Evolutionary conservation across 495 filamentous ascomycete genomes (phyloP).

Genomic region (Hypoxylon subgilvum): DNA sequence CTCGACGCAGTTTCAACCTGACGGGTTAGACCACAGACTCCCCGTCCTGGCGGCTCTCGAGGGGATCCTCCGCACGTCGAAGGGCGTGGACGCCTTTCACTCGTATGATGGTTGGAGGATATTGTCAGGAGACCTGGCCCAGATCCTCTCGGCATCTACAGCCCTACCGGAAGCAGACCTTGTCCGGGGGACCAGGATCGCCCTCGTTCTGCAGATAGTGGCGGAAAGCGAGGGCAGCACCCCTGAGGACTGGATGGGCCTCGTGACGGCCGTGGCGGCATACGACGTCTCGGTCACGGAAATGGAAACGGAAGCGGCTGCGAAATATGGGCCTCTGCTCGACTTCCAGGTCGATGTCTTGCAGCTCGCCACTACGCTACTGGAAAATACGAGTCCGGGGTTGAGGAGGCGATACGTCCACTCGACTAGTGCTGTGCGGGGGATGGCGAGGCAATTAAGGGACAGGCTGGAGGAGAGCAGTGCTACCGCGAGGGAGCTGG

Average conservation of each 20-base stretch:
- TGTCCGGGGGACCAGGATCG: conserved; percentile 56
- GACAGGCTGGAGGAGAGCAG: conserved; percentile 28
- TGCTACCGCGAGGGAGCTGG: conserved; percentile 27
- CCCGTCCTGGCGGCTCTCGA: conserved; percentile 62
- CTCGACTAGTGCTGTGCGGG: conserved; percentile 47
- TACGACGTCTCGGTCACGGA: conserved; percentile 38
- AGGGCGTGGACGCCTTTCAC: conserved; percentile 54
- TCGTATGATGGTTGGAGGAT: conserved; percentile 56
- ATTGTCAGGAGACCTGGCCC: conserved; percentile 53
- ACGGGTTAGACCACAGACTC: conserved; percentile 54
- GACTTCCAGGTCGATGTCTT: conserved; percentile 58
- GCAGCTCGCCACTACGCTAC: conserved; percentile 56
- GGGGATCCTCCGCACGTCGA: conserved; percentile 50
- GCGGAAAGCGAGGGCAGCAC: conserved; percentile 49
- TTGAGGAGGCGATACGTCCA: conserved; percentile 54
- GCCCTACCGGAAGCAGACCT: conserved; percentile 40
- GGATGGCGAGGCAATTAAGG: conserved; percentile 47
- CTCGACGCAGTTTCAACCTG: conserved; percentile 11
- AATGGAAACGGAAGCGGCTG: neutral
- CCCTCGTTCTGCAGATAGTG: conserved; percentile 56
- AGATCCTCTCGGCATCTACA: conserved; percentile 37
- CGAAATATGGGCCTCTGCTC: conserved; percentile 24
- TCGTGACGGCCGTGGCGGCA: conserved; percentile 48
- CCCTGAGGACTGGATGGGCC: conserved; percentile 56
- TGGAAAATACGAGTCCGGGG: conserved; percentile 52